A percentile compares a stretch with the other conserved stretches of the same genome.
phyloP scores from a whole-genome alignment of 345 rosid species.

The Brassica napus region Da-Ae NC_063436.1:4421001-4421500 shows the following conservation, averaged over 20 bases:
- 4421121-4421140: slow-evolving; percentile 4
- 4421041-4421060: background rate
- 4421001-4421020: slow-evolving; percentile 11
- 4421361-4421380: background rate
- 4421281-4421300: background rate
- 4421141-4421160: slow-evolving; percentile 25
- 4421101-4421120: background rate
- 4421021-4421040: background rate
- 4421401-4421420: background rate
- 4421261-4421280: background rate
- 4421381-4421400: background rate
- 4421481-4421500: too few species aligned
- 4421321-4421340: background rate
- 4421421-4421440: too few species aligned
- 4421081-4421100: slow-evolving; percentile 3
- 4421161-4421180: slow-evolving; percentile 1
- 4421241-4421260: background rate
- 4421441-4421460: too few species aligned
- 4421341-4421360: background rate
- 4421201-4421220: slow-evolving; percentile 14
- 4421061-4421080: background rate
- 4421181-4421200: slow-evolving; percentile 2
- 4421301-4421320: background rate
- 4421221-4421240: slow-evolving; percentile 7
- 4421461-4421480: too few species aligned